Evolutionary conservation across 106 monocot species (phyloP), one percentile per base, ranked within the genome.

Genomic region (Acorus gramineus): DNA sequence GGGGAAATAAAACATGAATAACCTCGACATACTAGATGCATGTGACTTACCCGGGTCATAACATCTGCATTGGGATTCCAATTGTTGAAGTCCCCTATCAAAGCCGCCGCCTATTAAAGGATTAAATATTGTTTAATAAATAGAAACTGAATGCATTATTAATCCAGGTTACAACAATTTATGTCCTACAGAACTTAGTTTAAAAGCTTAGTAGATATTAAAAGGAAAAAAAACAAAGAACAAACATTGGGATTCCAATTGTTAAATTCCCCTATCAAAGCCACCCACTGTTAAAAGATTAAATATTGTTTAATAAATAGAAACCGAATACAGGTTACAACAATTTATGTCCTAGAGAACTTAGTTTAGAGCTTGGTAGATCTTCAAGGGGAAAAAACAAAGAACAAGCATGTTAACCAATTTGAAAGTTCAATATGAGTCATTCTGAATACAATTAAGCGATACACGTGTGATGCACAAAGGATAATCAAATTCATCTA

Each of bases 21-120:
- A 14, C 3, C 14, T 53, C 11, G 55, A 59, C 45, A 3, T 65
- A 54, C 3, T 65, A 47, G 9, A 28, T 28, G 28, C 28, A 28
- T 28, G 28, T 28, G 11, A 62, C 78, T 53, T 84, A 99, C 98
- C 77, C 51, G 79, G 42, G 77, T 76, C 98, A 99, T 89, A 65
- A 81, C 75, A 74, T 99, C 84, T 70, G 98, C 88, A 80, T 89
- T 99, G 56, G 98, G 84, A 71, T 92, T 83, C 98, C 98, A 99
- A 67, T 92, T 89, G 76, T 99, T 99, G 62, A 99, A 99, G 76
- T 99, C 98, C 69, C 98, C 98, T 65, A 99, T 80, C 56, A 99
- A 63, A 6, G 98, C 71, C 58, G 98, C 92, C 56, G 79, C 82
- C 98, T 99, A 77, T 64, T 69, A 80, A 63, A 53, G 81, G 67